Evolutionary conservation across 352 stramenopile genomes (phyloP).

Genomic region (Globisporangium uncinulatum): DNA sequence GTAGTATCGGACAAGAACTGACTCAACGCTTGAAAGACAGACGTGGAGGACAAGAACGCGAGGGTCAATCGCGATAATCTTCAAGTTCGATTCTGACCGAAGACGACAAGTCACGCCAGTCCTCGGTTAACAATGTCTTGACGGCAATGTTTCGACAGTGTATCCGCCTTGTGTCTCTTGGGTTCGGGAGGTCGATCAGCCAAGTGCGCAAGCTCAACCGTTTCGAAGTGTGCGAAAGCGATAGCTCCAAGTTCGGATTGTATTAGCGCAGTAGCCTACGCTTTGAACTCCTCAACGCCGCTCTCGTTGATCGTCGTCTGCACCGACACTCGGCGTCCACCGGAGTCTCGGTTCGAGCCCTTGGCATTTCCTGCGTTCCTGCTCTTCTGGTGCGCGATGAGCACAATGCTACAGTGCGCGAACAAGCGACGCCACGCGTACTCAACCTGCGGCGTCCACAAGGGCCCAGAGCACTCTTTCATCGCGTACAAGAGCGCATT

Average conservation of each 20-base stretch:
- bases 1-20: too few relatives aligned
- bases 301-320: constrained; percentile 5
- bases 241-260: not conserved
- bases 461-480: constrained; percentile 29
- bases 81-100: too few relatives aligned
- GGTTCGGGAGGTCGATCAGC: too few relatives aligned
- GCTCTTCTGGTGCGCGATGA: constrained; percentile 23
- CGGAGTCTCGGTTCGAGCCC: not conserved
- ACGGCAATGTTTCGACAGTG: too few relatives aligned
- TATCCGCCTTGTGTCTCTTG: too few relatives aligned
- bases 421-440: constrained; percentile 35
- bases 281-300: constrained; percentile 2
- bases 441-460: constrained; percentile 36
- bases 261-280: not conserved
- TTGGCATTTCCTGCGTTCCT: not conserved
- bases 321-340: not conserved
- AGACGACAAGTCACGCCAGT: too few relatives aligned
- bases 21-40: too few relatives aligned
- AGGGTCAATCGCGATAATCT: not conserved
- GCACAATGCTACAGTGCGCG: constrained; percentile 28
- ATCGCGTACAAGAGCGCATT: constrained; percentile 82
- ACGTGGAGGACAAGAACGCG: too few relatives aligned
- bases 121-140: too few relatives aligned
- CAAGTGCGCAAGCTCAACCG: too few relatives aligned
- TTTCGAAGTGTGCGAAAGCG: too few relatives aligned